These are phyloP conservation scores for Iris macrosiphon DNA, from an alignment of 106 monocot species.

Conservation along the genomic window DNA sequence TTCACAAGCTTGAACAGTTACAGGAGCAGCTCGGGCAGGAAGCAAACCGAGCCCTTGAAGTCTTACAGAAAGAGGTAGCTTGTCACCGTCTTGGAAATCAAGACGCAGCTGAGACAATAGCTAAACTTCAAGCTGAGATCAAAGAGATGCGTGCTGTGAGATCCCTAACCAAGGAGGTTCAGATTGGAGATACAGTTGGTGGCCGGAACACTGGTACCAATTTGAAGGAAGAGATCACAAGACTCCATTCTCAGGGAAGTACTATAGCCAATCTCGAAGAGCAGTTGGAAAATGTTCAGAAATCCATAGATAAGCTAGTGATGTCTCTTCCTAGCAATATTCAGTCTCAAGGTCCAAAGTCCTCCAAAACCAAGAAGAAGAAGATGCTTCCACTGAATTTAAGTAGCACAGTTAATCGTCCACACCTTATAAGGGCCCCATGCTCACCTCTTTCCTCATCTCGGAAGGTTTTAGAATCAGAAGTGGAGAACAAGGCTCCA, in stretches of 20 bases:
- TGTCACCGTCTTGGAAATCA: conserved; percentile 89
- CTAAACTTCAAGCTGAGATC: conserved; percentile 90
- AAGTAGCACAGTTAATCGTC: conserved; percentile 39
- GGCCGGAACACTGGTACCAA: conserved; percentile 37
- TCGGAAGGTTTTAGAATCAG: conserved; percentile 27
- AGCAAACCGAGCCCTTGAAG: conserved; percentile 79
- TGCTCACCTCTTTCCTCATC: conserved; percentile 82
- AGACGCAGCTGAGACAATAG: conserved; percentile 89
- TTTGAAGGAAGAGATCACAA: conserved; percentile 80
- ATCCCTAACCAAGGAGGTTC: conserved; percentile 37
- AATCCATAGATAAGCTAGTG: conserved; percentile 82
- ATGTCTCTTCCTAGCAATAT: conserved; percentile 58
- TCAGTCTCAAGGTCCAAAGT: conserved; percentile 10
- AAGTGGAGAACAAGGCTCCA: conserved; percentile 72
- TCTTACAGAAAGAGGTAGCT: conserved; percentile 92
- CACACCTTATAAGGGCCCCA: conserved; percentile 62
- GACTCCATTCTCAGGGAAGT: conserved; percentile 78
- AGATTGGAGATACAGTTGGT: conserved; percentile 11
- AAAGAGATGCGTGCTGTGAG: conserved; percentile 63
- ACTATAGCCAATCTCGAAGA: conserved; percentile 79
- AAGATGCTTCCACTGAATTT: conserved; percentile 53
- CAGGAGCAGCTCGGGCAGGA: conserved; percentile 93
- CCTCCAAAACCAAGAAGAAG: conserved; percentile 60
- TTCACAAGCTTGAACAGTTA: conserved; percentile 84
- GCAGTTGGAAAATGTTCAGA: conserved; percentile 90